Percentiles rank a stretch among this genome's conserved stretches.
These are phyloP conservation scores for Aspergillus cavernicola DNA, from an alignment of 495 filamentous ascomycete species.

Conservation along the genomic window DNA sequence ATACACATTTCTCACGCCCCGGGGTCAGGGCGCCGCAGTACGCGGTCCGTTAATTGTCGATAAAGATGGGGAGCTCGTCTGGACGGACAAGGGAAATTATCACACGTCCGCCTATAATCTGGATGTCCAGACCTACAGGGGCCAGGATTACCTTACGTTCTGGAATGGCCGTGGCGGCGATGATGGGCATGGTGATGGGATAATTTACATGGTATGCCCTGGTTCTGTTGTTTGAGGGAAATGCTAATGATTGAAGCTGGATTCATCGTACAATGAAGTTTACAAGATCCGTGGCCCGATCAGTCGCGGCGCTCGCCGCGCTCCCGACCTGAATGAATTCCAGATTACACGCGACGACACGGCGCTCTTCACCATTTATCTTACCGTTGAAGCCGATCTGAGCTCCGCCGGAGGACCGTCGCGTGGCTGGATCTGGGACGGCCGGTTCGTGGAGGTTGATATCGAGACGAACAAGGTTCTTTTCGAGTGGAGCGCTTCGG, in stretches of 20 bases:
- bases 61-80: slow-evolving; percentile 39
- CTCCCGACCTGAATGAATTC: slow-evolving; percentile 44
- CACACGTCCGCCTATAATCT: slow-evolving; percentile 35
- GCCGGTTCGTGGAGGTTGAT: slow-evolving; percentile 49
- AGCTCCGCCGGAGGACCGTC: slow-evolving; percentile 32
- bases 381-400: slow-evolving; percentile 38
- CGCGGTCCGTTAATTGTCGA: slow-evolving; percentile 45
- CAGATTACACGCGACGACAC: slow-evolving; percentile 47
- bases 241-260: slow-evolving; percentile 25
- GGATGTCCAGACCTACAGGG: slow-evolving; percentile 38
- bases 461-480: slow-evolving; percentile 38
- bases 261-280: slow-evolving; percentile 44
- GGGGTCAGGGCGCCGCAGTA: slow-evolving; percentile 33
- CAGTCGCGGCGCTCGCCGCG: too few species aligned
- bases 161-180: slow-evolving; percentile 30
- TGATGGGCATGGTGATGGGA: slow-evolving; percentile 40
- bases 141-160: slow-evolving; percentile 45
- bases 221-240: too few species aligned
- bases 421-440: slow-evolving; percentile 50
- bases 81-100: slow-evolving; percentile 30
- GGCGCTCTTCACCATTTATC: slow-evolving; percentile 48
- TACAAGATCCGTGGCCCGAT: slow-evolving; percentile 38
- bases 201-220: slow-evolving; percentile 45
- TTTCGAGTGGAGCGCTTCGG: slow-evolving; percentile 41
- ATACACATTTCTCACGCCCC: slow-evolving; percentile 42